Evolutionary conservation across 2,329 filamentous ascomycete species (phyloP).

Genomic region (Phyllosticta paracitricarpa): DNA sequence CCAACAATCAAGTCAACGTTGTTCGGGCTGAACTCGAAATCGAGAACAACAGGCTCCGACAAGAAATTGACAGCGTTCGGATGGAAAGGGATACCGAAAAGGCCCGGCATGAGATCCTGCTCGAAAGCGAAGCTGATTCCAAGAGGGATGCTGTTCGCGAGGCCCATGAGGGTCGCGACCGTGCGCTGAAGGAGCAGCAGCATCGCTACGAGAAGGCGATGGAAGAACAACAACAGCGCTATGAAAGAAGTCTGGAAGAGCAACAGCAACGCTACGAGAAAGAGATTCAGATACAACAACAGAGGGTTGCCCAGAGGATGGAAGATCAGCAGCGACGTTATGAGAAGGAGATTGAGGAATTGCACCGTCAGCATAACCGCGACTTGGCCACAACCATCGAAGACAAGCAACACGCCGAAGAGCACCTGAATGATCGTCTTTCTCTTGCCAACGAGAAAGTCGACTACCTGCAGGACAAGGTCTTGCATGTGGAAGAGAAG

Average conservation of each 20-base stretch:
- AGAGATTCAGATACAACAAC: slow-evolving; percentile 17
- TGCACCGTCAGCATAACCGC: slow-evolving; percentile 49
- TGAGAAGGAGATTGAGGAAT: slow-evolving; percentile 61
- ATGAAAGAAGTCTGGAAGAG: slow-evolving; percentile 23
- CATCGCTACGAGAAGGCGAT: slow-evolving; percentile 40
- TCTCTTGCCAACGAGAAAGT: slow-evolving; percentile 75
- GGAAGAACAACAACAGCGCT: slow-evolving; percentile 18
- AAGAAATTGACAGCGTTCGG: slow-evolving; percentile 66
- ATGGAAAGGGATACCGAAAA: slow-evolving; percentile 73
- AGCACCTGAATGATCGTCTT: slow-evolving; percentile 70
- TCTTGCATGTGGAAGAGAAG: slow-evolving; percentile 78
- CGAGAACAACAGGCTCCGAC: slow-evolving; percentile 61
- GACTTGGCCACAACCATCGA: slow-evolving; percentile 65
- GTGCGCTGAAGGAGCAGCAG: slow-evolving; percentile 45
- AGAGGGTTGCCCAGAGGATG: slow-evolving; percentile 37
- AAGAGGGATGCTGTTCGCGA: slow-evolving; percentile 52
- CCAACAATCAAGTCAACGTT: slow-evolving; percentile 77
- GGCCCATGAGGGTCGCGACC: slow-evolving; percentile 42
- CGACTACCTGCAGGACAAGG: slow-evolving; percentile 75
- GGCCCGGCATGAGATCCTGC: slow-evolving; percentile 70
- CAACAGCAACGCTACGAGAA: slow-evolving; percentile 36
- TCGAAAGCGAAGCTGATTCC: slow-evolving; percentile 68
- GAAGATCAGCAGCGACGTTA: slow-evolving; percentile 43
- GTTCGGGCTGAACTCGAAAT: slow-evolving; percentile 74
- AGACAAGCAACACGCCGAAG: slow-evolving; percentile 71